phyloP scores from a whole-genome alignment of 1,139 yeast genomes.

The Yamadazyma atlantica region DNA sequence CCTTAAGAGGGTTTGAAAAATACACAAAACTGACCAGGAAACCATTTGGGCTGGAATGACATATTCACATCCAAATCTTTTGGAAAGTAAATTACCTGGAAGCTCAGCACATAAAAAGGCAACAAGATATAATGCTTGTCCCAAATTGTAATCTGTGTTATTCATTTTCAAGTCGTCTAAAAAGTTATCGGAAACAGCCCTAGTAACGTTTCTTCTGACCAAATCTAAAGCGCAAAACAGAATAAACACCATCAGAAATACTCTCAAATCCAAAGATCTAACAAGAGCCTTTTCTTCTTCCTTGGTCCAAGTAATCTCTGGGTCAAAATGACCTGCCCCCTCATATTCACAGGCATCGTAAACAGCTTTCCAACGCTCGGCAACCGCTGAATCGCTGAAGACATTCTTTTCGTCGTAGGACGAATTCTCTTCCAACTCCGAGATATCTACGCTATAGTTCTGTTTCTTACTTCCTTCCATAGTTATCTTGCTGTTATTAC shows the following conservation, averaged over 20 bases:
- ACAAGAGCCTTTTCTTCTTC: constrained; percentile 41
- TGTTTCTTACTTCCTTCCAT: not conserved
- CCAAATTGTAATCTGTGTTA: constrained; percentile 32
- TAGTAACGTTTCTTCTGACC: constrained; percentile 31
- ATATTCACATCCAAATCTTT: constrained; percentile 31
- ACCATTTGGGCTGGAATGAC: constrained; percentile 34
- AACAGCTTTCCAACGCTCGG: constrained; percentile 35
- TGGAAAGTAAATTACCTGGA: constrained; percentile 34
- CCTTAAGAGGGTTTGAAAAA: constrained; percentile 25
- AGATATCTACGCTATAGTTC: not conserved
- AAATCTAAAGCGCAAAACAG: constrained; percentile 34
- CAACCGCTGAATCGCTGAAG: constrained; percentile 27
- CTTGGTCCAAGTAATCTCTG: constrained; percentile 42
- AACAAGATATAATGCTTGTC: constrained; percentile 29
- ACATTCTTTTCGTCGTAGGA: not conserved
- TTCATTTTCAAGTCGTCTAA: constrained; percentile 26
- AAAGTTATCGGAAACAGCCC: constrained; percentile 33
- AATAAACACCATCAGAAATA: constrained; percentile 29
- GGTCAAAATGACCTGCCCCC: constrained; percentile 44
- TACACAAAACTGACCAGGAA: constrained; percentile 31
- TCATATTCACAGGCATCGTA: constrained; percentile 47
- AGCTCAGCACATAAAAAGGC: constrained; percentile 32
- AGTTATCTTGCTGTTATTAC: not conserved
- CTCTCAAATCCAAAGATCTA: constrained; percentile 39
- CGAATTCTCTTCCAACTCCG: not conserved